These are phyloP conservation scores for Kregervanrija delftensis DNA, from an alignment of 805 yeast genomes.

Conservation along the genomic window DNA sequence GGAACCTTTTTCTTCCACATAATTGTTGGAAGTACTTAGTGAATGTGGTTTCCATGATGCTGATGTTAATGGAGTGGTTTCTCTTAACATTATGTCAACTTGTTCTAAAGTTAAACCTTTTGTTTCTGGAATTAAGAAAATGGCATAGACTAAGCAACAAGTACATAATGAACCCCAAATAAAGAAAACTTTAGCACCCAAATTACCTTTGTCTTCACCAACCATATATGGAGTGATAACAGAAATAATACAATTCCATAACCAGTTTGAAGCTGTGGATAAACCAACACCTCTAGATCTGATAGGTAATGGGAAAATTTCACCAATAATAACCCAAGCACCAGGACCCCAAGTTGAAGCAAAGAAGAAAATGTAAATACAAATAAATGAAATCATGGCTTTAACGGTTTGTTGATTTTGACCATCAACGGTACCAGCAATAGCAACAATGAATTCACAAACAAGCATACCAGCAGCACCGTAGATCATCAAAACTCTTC, in stretches of 20 bases:
- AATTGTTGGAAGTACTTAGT: slow-evolving; percentile 9
- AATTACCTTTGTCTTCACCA: slow-evolving; percentile 53
- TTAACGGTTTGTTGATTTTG: slow-evolving; percentile 21
- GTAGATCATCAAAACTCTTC: slow-evolving; percentile 39
- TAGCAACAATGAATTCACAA: slow-evolving; percentile 55
- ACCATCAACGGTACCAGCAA: slow-evolving; percentile 27
- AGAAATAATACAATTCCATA: slow-evolving; percentile 71
- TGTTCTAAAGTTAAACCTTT: slow-evolving; percentile 78
- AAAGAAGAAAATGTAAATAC: slow-evolving; percentile 64
- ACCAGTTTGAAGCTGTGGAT: slow-evolving; percentile 74
- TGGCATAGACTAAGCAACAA: slow-evolving; percentile 54
- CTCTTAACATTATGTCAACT: slow-evolving; percentile 45
- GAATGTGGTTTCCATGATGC: slow-evolving; percentile 29
- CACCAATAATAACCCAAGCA: slow-evolving; percentile 62
- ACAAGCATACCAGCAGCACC: slow-evolving; percentile 45
- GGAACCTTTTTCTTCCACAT: slow-evolving; percentile 15
- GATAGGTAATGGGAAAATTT: slow-evolving; percentile 62
- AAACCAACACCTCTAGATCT: slow-evolving; percentile 69
- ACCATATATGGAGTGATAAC: slow-evolving; percentile 70
- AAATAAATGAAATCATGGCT: slow-evolving; percentile 37
- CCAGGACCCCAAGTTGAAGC: slow-evolving; percentile 85
- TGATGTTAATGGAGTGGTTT: slow-evolving; percentile 30
- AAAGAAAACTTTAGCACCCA: slow-evolving; percentile 61
- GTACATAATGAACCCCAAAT: slow-evolving; percentile 54
- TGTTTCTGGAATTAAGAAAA: slow-evolving; percentile 71